Percentiles rank a stretch among this genome's conserved stretches.
These are phyloP conservation scores for Avena atlantica DNA, from an alignment of 176 grass and related monocot genomes.

Conservation along the genomic window DNA sequence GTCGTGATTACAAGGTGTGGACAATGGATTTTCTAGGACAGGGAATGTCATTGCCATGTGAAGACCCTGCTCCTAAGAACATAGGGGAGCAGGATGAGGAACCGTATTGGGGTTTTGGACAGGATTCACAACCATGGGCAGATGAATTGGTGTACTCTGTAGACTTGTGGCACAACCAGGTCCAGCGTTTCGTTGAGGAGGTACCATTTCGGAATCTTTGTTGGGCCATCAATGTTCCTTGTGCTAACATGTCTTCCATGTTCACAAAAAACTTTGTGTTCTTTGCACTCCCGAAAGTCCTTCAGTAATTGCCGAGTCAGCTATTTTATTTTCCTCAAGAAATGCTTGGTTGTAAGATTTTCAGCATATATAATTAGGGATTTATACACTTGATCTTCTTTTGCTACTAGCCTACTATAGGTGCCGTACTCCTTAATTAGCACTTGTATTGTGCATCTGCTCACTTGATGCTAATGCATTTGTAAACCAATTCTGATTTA, in stretches of 20 bases:
- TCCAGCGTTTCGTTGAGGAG: conserved; percentile 90
- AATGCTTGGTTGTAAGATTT: conserved; percentile 16
- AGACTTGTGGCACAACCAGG: conserved; percentile 89
- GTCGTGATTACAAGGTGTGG: conserved; percentile 85
- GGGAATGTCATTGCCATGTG: conserved; percentile 79
- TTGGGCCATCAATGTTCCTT: conserved; percentile 20
- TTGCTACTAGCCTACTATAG: neutral
- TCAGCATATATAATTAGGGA: neutral
- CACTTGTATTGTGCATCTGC: neutral
- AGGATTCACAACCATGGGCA: conserved; percentile 87
- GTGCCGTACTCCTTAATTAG: neutral
- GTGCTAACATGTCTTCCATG: neutral
- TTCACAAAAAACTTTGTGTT: conserved; percentile 13
- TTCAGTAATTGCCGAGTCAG: neutral
- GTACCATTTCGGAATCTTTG: conserved; percentile 43
- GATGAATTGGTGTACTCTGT: conserved; percentile 75
- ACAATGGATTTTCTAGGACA: conserved; percentile 96
- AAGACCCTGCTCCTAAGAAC: conserved; percentile 78
- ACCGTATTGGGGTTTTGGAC: conserved; percentile 81
- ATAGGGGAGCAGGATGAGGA: conserved; percentile 11
- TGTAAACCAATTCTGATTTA: neutral
- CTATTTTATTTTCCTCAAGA: neutral
- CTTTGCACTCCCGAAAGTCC: neutral
- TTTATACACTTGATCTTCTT: neutral
- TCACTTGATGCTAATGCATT: neutral